phyloP scores from a whole-genome alignment of 1,139 yeast genomes.

The Taphrina flavorubra region DNA sequence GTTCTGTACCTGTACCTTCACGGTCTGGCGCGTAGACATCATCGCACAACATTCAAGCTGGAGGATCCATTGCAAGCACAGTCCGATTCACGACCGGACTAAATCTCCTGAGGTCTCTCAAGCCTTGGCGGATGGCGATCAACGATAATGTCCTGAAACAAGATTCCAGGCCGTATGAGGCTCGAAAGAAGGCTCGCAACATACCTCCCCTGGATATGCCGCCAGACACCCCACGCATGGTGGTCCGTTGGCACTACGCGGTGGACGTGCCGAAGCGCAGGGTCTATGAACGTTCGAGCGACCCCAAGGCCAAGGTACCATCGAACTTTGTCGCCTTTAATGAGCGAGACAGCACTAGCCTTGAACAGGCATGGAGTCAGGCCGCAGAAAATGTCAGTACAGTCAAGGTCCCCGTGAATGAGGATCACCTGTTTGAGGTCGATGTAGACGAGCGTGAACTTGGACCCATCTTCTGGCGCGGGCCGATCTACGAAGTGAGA shows the following conservation, averaged over 20 bases:
- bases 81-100: conserved; percentile 30
- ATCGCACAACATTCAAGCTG: conserved; percentile 17
- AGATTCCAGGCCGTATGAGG: conserved; percentile 24
- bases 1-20: too few relatives aligned
- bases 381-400: not conserved
- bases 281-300: conserved; percentile 41
- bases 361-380: conserved; percentile 28
- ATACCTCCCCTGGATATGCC: conserved; percentile 22
- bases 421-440: conserved; percentile 79
- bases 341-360: conserved; percentile 28
- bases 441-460: conserved; percentile 62
- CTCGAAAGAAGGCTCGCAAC: conserved; percentile 19
- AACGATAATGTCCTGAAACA: conserved; percentile 22
- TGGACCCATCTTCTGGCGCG: conserved; percentile 84
- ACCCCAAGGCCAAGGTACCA: conserved; percentile 40
- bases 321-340: conserved; percentile 19
- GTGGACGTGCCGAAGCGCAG: conserved; percentile 41
- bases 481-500: conserved; percentile 81
- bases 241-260: conserved; percentile 42
- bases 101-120: not conserved
- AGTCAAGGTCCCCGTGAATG: conserved; percentile 66
- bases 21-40: not conserved
- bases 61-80: conserved; percentile 26
- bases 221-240: conserved; percentile 29
- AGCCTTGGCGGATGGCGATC: conserved; percentile 22